A percentile compares a stretch with the other conserved stretches of the same genome.
Evolutionary conservation across 768 basidiomycete genomes (phyloP).

Genomic region (Lanmaoa pseudosensibilis): DNA sequence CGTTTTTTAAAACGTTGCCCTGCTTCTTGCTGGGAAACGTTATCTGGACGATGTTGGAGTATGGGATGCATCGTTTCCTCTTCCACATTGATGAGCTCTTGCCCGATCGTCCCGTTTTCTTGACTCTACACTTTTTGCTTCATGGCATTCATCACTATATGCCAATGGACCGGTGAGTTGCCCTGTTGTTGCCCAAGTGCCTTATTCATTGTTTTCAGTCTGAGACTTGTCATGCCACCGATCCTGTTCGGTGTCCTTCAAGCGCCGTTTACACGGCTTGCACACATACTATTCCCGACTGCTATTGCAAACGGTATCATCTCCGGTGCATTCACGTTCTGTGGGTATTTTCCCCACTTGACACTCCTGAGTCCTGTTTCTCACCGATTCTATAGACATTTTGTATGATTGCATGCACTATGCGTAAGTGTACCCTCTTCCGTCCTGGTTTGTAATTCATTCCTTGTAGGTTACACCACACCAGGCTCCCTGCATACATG

Average conservation of each 20-base stretch:
- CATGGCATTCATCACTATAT: slow-evolving; percentile 98
- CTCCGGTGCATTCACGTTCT: slow-evolving; percentile 72
- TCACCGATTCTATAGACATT: slow-evolving; percentile 52
- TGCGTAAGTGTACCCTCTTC: slow-evolving; percentile 52
- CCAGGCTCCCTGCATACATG: slow-evolving; percentile 81
- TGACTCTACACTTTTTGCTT: slow-evolving; percentile 86
- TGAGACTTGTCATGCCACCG: slow-evolving; percentile 98
- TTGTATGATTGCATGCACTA: slow-evolving; percentile 92
- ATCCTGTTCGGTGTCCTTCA: slow-evolving; percentile 73
- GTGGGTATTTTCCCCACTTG: slow-evolving; percentile 41
- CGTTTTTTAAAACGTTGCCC: slow-evolving; percentile 51
- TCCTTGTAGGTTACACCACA: slow-evolving; percentile 70
- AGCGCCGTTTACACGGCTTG: slow-evolving; percentile 84
- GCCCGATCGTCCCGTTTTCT: slow-evolving; percentile 77
- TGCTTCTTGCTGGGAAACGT: slow-evolving; percentile 87
- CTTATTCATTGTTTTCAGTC: slow-evolving; percentile 38
- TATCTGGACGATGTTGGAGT: slow-evolving; percentile 94
- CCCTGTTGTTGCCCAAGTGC: not conserved
- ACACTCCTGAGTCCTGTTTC: not conserved
- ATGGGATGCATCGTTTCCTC: slow-evolving; percentile 90
- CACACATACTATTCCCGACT: slow-evolving; percentile 76
- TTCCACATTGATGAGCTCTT: slow-evolving; percentile 92
- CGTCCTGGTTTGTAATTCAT: not conserved
- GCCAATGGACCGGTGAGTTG: slow-evolving; percentile 85
- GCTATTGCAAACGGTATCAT: slow-evolving; percentile 91